Percentiles rank a stretch among this genome's conserved stretches.
These are phyloP conservation scores for Neckera pumila DNA, from an alignment of 225 moss, liverwort and hornwort genomes.

Conservation along the genomic window DNA sequence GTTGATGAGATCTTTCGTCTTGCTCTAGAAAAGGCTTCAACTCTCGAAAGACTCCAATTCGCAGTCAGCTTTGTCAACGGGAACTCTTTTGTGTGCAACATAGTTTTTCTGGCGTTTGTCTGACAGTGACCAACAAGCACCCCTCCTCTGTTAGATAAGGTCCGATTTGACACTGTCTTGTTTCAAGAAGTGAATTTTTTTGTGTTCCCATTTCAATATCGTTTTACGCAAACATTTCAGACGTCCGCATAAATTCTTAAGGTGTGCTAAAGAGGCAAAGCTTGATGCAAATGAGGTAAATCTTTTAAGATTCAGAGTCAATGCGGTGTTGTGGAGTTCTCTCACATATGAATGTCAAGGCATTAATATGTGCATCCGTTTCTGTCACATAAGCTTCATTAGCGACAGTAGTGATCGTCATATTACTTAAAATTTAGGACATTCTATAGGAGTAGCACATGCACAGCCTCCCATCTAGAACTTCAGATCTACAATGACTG, in stretches of 20 bases:
- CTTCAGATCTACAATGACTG: neutral
- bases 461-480: neutral
- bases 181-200: neutral
- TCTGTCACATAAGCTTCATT: neutral
- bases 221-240: neutral
- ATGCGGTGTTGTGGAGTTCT: neutral
- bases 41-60: neutral
- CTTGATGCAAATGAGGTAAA: neutral
- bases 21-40: neutral
- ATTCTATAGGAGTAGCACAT: neutral
- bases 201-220: neutral
- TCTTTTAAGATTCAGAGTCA: neutral
- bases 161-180: neutral
- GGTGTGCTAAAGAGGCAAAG: neutral
- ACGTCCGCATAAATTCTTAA: neutral
- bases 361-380: neutral
- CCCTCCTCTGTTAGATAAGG: neutral
- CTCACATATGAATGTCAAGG: neutral
- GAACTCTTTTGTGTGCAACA: neutral
- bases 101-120: neutral
- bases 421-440: neutral
- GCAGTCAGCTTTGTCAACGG: neutral
- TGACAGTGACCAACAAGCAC: too few species aligned
- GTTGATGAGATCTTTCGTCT: neutral
- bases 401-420: neutral